phyloP scores from a whole-genome alignment of 768 basidiomycete species.

The Roridomyces roridus region DNA sequence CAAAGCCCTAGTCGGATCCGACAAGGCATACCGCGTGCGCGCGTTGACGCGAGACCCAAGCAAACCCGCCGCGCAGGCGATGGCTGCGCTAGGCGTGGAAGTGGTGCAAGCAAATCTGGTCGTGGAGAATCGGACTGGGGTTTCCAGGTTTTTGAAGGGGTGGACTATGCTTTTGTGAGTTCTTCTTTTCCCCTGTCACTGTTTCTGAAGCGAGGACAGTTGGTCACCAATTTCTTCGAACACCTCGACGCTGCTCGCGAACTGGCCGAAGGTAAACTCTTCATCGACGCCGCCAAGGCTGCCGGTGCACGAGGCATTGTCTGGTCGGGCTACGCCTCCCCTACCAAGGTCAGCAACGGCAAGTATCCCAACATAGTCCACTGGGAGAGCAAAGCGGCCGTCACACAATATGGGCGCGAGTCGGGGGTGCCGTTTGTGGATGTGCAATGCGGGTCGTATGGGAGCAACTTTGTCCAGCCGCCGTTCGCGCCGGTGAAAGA shows the following conservation, averaged over 20 bases:
- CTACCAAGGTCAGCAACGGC: not conserved
- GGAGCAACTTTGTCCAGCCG: not conserved
- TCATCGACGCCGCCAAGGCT: slow-evolving; percentile 8
- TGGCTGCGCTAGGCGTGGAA: slow-evolving; percentile 4
- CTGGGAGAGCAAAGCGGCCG: slow-evolving; percentile 5
- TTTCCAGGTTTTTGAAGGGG: slow-evolving; percentile 3
- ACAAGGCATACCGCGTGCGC: slow-evolving; percentile 13
- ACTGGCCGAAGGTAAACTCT: not conserved
- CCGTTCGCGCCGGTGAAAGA: not conserved
- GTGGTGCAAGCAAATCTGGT: not conserved
- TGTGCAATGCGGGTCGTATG: not conserved
- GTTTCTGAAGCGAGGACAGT: not conserved
- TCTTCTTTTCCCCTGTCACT: not conserved
- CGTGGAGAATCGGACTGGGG: slow-evolving; percentile 3
- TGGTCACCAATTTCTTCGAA: not conserved
- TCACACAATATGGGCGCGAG: not conserved
- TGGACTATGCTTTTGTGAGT: slow-evolving; percentile 14
- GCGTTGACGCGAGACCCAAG: slow-evolving; percentile 4
- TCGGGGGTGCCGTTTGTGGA: slow-evolving; percentile 13
- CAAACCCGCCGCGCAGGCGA: not conserved
- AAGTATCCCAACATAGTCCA: slow-evolving; percentile 1
- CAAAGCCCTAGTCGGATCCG: slow-evolving; percentile 5
- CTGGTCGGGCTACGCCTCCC: slow-evolving; percentile 11
- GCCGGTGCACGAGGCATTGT: not conserved
- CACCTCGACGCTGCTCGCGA: not conserved